phyloP scores from a whole-genome alignment of 441 rosid genomes.

The Populus hybrid region DNA sequence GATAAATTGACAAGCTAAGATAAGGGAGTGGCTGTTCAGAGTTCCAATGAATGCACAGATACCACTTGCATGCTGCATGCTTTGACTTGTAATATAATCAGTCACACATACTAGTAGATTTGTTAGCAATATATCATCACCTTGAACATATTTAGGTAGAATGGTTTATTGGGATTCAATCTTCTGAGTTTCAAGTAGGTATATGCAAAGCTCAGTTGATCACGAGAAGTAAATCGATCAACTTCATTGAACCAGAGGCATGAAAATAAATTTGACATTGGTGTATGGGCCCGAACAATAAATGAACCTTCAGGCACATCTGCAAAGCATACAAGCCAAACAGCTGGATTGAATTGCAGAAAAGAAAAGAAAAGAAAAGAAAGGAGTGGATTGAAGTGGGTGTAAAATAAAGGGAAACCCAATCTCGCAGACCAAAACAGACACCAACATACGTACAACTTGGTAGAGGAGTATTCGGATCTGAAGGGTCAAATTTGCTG shows the following conservation, averaged over 20 bases:
- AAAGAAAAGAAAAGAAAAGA: background rate
- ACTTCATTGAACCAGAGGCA: slow-evolving; percentile 97
- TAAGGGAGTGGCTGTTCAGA: background rate
- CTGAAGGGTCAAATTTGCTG: slow-evolving; percentile 54
- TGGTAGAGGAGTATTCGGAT: slow-evolving; percentile 64
- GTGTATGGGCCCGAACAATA: slow-evolving; percentile 81
- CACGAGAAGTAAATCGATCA: slow-evolving; percentile 84
- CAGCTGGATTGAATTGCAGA: slow-evolving; percentile 15
- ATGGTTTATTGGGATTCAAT: slow-evolving; percentile 63
- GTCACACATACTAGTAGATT: background rate
- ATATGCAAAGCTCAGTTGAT: slow-evolving; percentile 91
- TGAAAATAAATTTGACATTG: slow-evolving; percentile 91
- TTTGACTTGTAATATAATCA: background rate
- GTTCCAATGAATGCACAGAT: background rate
- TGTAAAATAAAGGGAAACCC: slow-evolving; percentile 7
- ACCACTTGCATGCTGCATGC: slow-evolving; percentile 5
- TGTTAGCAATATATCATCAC: slow-evolving; percentile 28
- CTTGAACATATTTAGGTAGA: slow-evolving; percentile 84
- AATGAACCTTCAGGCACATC: slow-evolving; percentile 98
- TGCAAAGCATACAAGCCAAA: slow-evolving; percentile 28
- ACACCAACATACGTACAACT: slow-evolving; percentile 53
- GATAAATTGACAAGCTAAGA: background rate
- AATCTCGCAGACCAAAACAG: slow-evolving; percentile 3
- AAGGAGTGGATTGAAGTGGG: slow-evolving; percentile 1
- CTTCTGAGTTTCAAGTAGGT: slow-evolving; percentile 81